Conservation (phyloP, 2,329 filamentous ascomycete genomes). For the Trichoderma koningii region DNA sequence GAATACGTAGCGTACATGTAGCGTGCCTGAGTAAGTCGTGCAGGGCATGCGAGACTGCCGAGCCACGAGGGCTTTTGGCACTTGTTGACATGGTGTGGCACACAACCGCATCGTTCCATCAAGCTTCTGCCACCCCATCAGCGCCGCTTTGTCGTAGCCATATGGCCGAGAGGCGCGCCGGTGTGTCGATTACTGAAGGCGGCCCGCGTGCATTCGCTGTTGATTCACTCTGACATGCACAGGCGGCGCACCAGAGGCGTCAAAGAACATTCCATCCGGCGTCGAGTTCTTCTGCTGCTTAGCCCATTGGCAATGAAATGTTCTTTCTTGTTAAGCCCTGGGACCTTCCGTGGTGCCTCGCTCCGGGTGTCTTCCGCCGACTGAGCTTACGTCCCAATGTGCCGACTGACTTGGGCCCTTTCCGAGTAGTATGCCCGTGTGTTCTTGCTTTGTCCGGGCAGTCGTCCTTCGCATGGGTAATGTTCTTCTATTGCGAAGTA, state of each 20-base stretch:
- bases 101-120: conserved; percentile 23
- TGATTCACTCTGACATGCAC: background rate
- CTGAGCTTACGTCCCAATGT: conserved; percentile 7
- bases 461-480: too few species aligned
- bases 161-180: conserved; percentile 26
- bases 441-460: too few species aligned
- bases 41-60: conserved; percentile 23
- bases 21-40: conserved; percentile 28
- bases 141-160: conserved; percentile 5
- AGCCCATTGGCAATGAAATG: background rate
- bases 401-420: background rate
- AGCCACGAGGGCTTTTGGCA: conserved; percentile 27
- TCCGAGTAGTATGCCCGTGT: background rate
- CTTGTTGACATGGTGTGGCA: conserved; percentile 23
- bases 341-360: background rate
- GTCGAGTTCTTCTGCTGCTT: background rate
- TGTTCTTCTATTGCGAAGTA: too few species aligned
- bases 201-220: conserved; percentile 7
- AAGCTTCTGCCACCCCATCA: conserved; percentile 27
- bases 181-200: conserved; percentile 7
- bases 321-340: background rate
- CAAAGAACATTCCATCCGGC: conserved; percentile 16
- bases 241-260: background rate
- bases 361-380: conserved; percentile 1
- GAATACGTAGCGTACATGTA: conserved; percentile 15